phyloP scores from a whole-genome alignment of 2,329 filamentous ascomycete species.

The Neonectria ditissima region DNA sequence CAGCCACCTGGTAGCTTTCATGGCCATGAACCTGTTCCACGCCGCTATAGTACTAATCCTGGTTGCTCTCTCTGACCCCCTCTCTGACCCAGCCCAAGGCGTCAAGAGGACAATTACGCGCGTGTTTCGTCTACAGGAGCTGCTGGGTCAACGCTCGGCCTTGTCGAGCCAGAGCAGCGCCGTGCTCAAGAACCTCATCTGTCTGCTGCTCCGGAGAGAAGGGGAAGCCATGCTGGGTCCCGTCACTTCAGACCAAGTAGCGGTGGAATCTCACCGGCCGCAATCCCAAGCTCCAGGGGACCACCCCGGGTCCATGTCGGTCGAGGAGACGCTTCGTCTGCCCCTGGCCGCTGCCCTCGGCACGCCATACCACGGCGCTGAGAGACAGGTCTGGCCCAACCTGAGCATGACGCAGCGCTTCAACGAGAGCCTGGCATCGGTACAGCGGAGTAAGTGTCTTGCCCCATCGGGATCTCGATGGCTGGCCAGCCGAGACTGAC shows the following conservation, averaged over 20 bases:
- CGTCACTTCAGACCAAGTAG: not conserved
- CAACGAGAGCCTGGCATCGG: conserved; percentile 8
- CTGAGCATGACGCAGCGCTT: conserved; percentile 3
- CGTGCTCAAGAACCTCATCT: conserved; percentile 13
- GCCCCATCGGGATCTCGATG: not conserved
- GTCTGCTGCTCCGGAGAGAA: conserved; percentile 5
- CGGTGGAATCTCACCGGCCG: not conserved
- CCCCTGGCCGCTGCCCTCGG: not conserved
- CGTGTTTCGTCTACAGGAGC: conserved; percentile 55
- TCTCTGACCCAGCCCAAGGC: conserved; percentile 56
- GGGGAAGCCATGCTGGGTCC: conserved; percentile 12
- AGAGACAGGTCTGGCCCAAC: not conserved
- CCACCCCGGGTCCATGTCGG: not conserved
- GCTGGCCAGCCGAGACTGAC: not conserved
- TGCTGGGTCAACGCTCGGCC: conserved; percentile 27
- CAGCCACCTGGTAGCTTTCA: conserved; percentile 57
- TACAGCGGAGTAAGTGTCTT: conserved; percentile 7
- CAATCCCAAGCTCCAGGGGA: not conserved
- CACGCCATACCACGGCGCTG: not conserved
- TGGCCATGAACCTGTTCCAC: conserved; percentile 59
- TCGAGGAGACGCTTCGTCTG: not conserved
- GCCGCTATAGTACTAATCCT: conserved; percentile 57
- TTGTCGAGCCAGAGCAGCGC: conserved; percentile 12
- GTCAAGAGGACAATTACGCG: conserved; percentile 56
- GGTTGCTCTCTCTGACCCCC: conserved; percentile 55